A percentile compares a stretch with the other conserved stretches of the same genome.
These are phyloP conservation scores for Cochlearia excelsa DNA, from an alignment of 345 rosid genomes.

Conservation along the genomic window DNA sequence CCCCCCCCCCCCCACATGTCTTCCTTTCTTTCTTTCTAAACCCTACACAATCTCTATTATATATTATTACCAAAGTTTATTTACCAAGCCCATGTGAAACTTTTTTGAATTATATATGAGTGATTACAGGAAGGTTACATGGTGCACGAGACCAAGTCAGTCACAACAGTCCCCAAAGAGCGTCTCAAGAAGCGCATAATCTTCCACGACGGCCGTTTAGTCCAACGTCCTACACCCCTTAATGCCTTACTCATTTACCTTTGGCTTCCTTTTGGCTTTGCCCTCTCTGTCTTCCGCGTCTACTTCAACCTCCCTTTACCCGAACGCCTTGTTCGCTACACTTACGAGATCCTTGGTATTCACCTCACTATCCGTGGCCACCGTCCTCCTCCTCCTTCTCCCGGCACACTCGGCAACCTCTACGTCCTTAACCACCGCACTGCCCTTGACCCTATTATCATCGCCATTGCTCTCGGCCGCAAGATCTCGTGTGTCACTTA, in stretches of 20 bases:
- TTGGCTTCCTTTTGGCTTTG: constrained; percentile 92
- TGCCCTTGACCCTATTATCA: constrained; percentile 89
- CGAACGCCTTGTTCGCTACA: constrained; percentile 87
- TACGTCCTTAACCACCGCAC: constrained; percentile 92
- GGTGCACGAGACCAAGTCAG: constrained; percentile 73
- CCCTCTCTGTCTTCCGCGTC: constrained; percentile 75
- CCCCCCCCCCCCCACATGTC: background rate
- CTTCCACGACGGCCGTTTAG: constrained; percentile 95
- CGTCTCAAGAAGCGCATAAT: constrained; percentile 70
- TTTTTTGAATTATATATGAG: background rate
- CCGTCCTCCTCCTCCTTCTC: constrained; percentile 75
- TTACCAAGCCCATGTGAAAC: no score
- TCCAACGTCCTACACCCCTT: constrained; percentile 76
- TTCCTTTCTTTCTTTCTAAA: no score
- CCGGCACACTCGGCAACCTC: constrained; percentile 78
- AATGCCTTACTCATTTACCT: constrained; percentile 63
- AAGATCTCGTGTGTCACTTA: constrained; percentile 91
- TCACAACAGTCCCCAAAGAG: constrained; percentile 45
- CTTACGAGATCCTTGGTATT: constrained; percentile 89
- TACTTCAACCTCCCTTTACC: constrained; percentile 90
- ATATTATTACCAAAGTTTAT: background rate
- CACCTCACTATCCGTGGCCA: constrained; percentile 78
- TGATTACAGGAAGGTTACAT: constrained; percentile 87
- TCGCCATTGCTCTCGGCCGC: constrained; percentile 93
- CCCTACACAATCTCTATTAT: no score